Percentiles rank a stretch among this genome's conserved stretches.
These are phyloP conservation scores for Nannizzia gypsea DNA, from an alignment of 2,329 filamentous ascomycete genomes.

Conservation along the genomic window DNA sequence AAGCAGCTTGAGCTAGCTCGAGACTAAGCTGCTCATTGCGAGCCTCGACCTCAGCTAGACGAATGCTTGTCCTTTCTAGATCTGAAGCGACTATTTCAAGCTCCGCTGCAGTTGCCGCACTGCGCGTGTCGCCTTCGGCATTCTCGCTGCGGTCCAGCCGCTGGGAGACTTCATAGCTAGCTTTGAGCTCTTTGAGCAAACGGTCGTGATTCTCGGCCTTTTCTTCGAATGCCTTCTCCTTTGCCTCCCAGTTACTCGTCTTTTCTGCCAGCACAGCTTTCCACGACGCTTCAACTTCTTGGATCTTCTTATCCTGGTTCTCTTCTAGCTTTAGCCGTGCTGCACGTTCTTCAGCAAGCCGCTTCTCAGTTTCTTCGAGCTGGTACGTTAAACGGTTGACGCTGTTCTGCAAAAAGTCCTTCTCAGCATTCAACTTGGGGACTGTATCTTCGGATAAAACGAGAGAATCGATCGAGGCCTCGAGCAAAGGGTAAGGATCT, in stretches of 20 bases:
- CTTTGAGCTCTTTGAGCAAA: constrained; percentile 85
- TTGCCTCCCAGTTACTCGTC: constrained; percentile 89
- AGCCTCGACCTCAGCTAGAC: constrained; percentile 81
- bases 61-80: constrained; percentile 73
- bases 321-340: constrained; percentile 65
- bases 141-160: constrained; percentile 64
- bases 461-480: constrained; percentile 90
- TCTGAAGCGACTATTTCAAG: constrained; percentile 88
- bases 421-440: constrained; percentile 79
- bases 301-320: constrained; percentile 64
- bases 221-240: constrained; percentile 81
- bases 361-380: constrained; percentile 69
- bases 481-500: constrained; percentile 89
- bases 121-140: constrained; percentile 45
- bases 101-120: constrained; percentile 71
- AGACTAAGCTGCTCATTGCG: constrained; percentile 87
- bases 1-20: constrained; percentile 80
- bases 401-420: constrained; percentile 70
- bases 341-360: constrained; percentile 64
- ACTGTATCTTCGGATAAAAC: constrained; percentile 85
- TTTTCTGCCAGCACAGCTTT: constrained; percentile 82
- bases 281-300: constrained; percentile 86
- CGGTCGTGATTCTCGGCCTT: constrained; percentile 91
- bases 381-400: constrained; percentile 65
- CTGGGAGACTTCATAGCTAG: constrained; percentile 92